Conservation (phyloP, 2,329 filamentous ascomycete species). For the Trichoderma asperellum region DNA sequence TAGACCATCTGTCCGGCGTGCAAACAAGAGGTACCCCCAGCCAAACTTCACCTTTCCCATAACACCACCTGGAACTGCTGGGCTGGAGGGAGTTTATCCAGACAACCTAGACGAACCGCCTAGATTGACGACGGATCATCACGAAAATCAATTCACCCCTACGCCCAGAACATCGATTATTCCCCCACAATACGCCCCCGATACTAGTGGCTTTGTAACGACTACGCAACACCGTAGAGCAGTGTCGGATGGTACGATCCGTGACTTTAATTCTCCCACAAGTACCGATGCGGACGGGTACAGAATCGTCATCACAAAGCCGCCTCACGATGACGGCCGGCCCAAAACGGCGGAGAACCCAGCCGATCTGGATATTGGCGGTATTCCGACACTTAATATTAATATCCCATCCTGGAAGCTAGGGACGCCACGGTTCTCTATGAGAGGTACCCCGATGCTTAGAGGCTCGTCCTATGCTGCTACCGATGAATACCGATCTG, state of each 20-base stretch:
- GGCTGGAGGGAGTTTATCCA: conserved; percentile 52
- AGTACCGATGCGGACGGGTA: conserved; percentile 69
- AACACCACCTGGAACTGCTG: conserved; percentile 63
- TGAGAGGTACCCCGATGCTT: conserved; percentile 74
- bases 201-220: conserved; percentile 32
- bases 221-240: conserved; percentile 60
- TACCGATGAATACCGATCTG: conserved; percentile 70
- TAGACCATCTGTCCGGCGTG: conserved; percentile 65
- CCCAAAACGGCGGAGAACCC: conserved; percentile 67
- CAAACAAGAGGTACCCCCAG: conserved; percentile 64
- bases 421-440: conserved; percentile 79
- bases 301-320: conserved; percentile 78
- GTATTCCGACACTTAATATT: conserved; percentile 66
- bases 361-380: conserved; percentile 55
- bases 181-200: conserved; percentile 43
- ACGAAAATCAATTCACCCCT: conserved; percentile 49
- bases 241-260: conserved; percentile 76
- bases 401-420: conserved; percentile 83
- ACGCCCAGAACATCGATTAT: conserved; percentile 32
- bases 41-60: conserved; percentile 64
- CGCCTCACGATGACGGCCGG: conserved; percentile 56
- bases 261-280: conserved; percentile 60
- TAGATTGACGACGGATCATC: conserved; percentile 32
- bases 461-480: conserved; percentile 81
- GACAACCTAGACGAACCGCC: conserved; percentile 36